These are phyloP conservation scores for Lactarius quietus DNA, from an alignment of 768 basidiomycete species.

Conservation along the genomic window DNA sequence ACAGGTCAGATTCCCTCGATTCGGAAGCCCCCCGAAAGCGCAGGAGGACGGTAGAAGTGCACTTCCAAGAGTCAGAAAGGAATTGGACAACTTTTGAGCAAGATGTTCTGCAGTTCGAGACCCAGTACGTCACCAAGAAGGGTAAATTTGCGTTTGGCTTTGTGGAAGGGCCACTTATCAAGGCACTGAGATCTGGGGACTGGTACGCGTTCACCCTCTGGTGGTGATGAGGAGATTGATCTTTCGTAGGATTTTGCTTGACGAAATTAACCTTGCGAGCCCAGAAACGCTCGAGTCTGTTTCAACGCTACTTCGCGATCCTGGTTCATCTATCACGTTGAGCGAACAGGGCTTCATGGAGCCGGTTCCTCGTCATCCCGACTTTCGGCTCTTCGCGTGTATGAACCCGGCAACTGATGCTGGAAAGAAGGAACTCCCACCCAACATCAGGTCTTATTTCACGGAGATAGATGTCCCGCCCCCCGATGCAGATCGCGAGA, in stretches of 20 bases:
- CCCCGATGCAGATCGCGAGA: constrained; percentile 89
- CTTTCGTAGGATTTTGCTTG: constrained; percentile 75
- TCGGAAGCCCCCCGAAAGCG: constrained; percentile 60
- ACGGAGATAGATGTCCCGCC: constrained; percentile 95
- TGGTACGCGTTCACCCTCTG: constrained; percentile 52
- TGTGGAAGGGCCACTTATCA: constrained; percentile 93
- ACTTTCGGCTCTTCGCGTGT: constrained; percentile 96
- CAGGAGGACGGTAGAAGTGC: constrained; percentile 53
- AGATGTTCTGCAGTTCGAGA: constrained; percentile 76
- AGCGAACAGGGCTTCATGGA: constrained; percentile 92
- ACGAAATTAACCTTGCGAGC: constrained; percentile 94
- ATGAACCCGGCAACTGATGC: constrained; percentile 99
- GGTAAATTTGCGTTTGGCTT: constrained; percentile 93
- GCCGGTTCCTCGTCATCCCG: constrained; percentile 85
- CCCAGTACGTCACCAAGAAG: constrained; percentile 83
- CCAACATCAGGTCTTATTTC: constrained; percentile 85
- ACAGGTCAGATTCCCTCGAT: constrained; percentile 34
- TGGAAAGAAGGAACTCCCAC: constrained; percentile 95
- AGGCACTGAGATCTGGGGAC: constrained; percentile 81
- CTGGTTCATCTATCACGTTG: constrained; percentile 84
- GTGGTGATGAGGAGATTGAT: background rate
- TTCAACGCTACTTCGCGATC: constrained; percentile 79
- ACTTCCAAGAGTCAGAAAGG: constrained; percentile 42
- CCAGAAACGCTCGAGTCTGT: constrained; percentile 93
- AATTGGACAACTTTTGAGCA: constrained; percentile 66